phyloP scores from a whole-genome alignment of 225 moss, liverwort and hornwort species.

The Sphagnum contortum region DNA sequence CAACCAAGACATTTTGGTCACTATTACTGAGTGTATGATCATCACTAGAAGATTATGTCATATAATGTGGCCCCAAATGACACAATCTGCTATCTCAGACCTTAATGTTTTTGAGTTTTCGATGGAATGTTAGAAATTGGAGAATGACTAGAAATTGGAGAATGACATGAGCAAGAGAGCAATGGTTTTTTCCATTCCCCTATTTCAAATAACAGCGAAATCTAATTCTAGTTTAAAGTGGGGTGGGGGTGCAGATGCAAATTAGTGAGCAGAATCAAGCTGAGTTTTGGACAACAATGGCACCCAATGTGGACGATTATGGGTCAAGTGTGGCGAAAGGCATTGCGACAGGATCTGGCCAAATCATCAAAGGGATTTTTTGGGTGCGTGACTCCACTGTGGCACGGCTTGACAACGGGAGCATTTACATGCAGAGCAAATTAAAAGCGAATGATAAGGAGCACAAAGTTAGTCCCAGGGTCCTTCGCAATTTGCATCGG shows the following conservation, averaged over 20 bases:
- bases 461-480: conserved; percentile 39
- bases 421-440: conserved; percentile 31
- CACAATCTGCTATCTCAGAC: not conserved
- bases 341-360: conserved; percentile 76
- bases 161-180: not conserved
- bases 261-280: conserved; percentile 43
- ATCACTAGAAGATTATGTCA: too few relatives aligned
- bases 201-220: conserved; percentile 3
- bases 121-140: not conserved
- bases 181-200: not conserved
- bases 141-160: not conserved
- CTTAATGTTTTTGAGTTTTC: not conserved
- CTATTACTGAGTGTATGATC: too few relatives aligned
- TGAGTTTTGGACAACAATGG: conserved; percentile 54
- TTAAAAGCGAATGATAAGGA: conserved; percentile 42
- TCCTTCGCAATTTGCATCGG: conserved; percentile 57
- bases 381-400: conserved; percentile 88
- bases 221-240: too few relatives aligned
- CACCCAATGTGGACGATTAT: conserved; percentile 90
- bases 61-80: too few relatives aligned
- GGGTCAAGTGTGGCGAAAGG: conserved; percentile 53
- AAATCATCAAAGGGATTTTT: conserved; percentile 71
- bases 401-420: conserved; percentile 37
- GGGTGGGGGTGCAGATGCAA: conserved; percentile 10
- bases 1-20: too few relatives aligned